Percentiles rank a stretch among this genome's conserved stretches.
phyloP scores from a whole-genome alignment of 1,284 basidiomycete genomes.

The Malassezia dermatis region DNA sequence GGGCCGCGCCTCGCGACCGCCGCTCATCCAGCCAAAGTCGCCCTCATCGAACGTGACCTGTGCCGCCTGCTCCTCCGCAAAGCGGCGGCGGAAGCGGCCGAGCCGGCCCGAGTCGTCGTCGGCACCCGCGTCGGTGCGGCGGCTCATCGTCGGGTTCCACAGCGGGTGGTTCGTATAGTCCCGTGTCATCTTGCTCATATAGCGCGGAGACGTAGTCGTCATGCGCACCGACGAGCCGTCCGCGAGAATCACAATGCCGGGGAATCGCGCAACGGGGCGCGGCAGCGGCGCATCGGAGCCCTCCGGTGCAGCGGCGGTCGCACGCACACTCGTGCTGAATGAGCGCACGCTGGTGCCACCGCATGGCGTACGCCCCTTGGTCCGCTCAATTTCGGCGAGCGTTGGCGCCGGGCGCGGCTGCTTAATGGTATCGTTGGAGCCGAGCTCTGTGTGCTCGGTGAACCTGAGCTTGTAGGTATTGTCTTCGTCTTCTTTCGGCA shows the following conservation, averaged over 20 bases:
- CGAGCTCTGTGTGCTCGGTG: constrained; percentile 43
- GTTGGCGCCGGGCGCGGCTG: constrained; percentile 18
- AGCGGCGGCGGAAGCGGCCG: constrained; percentile 40
- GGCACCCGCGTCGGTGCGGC: constrained; percentile 28
- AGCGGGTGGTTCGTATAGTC: constrained; percentile 45
- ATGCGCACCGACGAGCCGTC: constrained; percentile 45
- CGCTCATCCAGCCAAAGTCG: constrained; percentile 46
- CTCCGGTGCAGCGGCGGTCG: constrained; percentile 17
- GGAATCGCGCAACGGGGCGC: constrained; percentile 37
- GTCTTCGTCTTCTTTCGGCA: constrained; percentile 19
- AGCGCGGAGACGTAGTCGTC: constrained; percentile 39
- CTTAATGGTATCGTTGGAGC: constrained; percentile 42
- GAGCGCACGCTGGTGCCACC: not conserved
- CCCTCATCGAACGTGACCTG: constrained; percentile 32
- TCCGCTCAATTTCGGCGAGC: constrained; percentile 6
- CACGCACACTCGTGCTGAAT: not conserved
- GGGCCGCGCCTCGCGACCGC: constrained; percentile 38
- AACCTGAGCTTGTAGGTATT: constrained; percentile 27
- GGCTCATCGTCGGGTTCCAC: constrained; percentile 39
- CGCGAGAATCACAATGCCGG: constrained; percentile 34
- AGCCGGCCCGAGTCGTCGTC: constrained; percentile 43
- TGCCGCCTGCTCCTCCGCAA: constrained; percentile 23
- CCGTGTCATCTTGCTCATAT: constrained; percentile 29
- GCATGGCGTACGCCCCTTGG: not conserved
- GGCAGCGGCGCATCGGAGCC: constrained; percentile 20